Evolutionary conservation across 148 eudicot species (phyloP), one percentile per base, ranked within the genome.

Genomic region (Polygonum maritimum): DNA sequence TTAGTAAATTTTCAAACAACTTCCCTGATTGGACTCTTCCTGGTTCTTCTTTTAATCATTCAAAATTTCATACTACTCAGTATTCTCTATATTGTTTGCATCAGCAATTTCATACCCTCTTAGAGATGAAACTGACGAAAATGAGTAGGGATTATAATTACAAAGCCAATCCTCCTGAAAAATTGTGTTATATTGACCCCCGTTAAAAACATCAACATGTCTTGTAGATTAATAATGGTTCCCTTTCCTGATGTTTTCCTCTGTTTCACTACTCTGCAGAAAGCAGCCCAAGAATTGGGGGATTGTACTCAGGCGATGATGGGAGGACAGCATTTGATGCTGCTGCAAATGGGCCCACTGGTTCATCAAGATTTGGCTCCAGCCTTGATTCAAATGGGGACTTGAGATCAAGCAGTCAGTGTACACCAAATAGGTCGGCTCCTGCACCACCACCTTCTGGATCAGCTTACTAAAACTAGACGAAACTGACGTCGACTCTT

Each of bases 291-390:
- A 90, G 86, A 81, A 76, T 89, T 2, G 77, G 78, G 69, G 94
- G 94, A 6, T 82, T 91, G 41, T 6, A 8, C 7, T 81, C 83
- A 10, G 96, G 92, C 60, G 98, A 92, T 57, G 98, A 95, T 57
- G 92, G 98, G 98, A 92, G 97, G 86, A 83, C 85, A 26, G 98
- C 98, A 48, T 92, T 95, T 77, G 97, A 92, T 82, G 84, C 97
- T 73, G 98, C 98, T 76, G 96, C 97, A 13, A 92, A 95, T 79
- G 98, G 98, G 18, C 84, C 91, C 1, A 41, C 85, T 19, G 87
- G 81, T 77, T 86, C 47, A 44, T 44, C 89, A 0, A 84, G 93
- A 78, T 80, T 58, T 38, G 84, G 87, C 16, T 87, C 87, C 76
- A 88, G 92, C 75, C 89, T 96, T 13, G 72, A 89, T 0, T 86